Conservation (phyloP, 371 early-diverging fungal species). For the Apophysomyces variabilis region DNA sequence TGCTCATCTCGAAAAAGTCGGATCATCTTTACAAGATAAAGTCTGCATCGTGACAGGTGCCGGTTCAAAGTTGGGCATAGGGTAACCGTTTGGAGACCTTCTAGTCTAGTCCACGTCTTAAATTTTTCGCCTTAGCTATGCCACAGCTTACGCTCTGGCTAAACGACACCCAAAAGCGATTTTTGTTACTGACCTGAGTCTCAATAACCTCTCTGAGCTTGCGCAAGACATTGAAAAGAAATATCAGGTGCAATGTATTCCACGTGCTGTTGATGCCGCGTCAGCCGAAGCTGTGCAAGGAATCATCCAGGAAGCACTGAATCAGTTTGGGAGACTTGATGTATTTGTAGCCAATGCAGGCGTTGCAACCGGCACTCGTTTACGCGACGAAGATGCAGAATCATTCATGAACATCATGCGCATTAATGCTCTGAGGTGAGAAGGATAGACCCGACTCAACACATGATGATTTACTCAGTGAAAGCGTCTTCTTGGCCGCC, state of each 20-base stretch:
- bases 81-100: conserved; percentile 31
- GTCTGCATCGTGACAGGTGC: conserved; percentile 63
- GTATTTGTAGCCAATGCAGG: conserved; percentile 64
- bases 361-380: conserved; percentile 28
- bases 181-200: conserved; percentile 49
- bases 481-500: conserved; percentile 41
- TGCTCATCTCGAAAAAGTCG: conserved; percentile 40
- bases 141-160: conserved; percentile 49
- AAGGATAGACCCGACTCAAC: neutral
- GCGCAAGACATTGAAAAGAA: conserved; percentile 40
- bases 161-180: conserved; percentile 54
- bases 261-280: conserved; percentile 55
- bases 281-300: conserved; percentile 36
- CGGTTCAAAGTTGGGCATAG: conserved; percentile 54
- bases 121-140: conserved; percentile 30
- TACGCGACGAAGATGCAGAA: conserved; percentile 32
- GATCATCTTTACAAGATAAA: conserved; percentile 44
- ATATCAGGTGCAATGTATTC: conserved; percentile 43
- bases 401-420: conserved; percentile 41
- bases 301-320: conserved; percentile 46
- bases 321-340: conserved; percentile 53
- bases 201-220: conserved; percentile 41
- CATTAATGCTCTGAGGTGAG: conserved; percentile 38
- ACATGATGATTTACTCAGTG: neutral
- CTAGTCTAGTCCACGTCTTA: neutral